phyloP scores from a whole-genome alignment of 345 rosid genomes.

The Aquilaria yunnanensis region DNA sequence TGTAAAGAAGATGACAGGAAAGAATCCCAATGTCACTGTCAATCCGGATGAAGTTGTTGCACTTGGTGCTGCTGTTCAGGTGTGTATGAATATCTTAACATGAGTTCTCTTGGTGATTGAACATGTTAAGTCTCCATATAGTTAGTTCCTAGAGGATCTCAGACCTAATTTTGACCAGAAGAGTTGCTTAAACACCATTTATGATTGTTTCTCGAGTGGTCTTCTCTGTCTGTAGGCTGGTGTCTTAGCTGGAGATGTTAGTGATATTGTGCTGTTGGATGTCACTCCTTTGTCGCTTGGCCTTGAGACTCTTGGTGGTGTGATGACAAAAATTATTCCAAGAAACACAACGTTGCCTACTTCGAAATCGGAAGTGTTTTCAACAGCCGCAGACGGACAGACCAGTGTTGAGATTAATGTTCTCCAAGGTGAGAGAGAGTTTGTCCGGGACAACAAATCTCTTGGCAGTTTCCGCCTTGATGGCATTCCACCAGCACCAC shows the following conservation, averaged over 20 bases:
- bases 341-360: conserved; percentile 95
- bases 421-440: conserved; percentile 96
- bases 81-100: conserved; percentile 12
- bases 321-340: conserved; percentile 94
- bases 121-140: neutral
- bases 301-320: conserved; percentile 95
- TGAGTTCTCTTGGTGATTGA: neutral
- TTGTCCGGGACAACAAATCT: conserved; percentile 92
- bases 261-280: conserved; percentile 89
- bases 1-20: conserved; percentile 84
- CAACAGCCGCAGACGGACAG: conserved; percentile 99
- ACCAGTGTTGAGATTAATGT: conserved; percentile 98
- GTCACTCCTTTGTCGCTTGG: conserved; percentile 88
- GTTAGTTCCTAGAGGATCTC: neutral
- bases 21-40: conserved; percentile 93
- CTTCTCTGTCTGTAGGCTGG: conserved; percentile 54
- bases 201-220: neutral
- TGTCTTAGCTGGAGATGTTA: conserved; percentile 91
- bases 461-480: conserved; percentile 70
- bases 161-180: too few relatives aligned
- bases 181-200: too few relatives aligned
- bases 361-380: conserved; percentile 96
- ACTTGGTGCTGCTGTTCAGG: conserved; percentile 99
- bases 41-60: conserved; percentile 99
- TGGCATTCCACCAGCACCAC: conserved; percentile 85